Base-by-base conservation (phyloP, 176 grass and related monocot genomes). In the Aegilops sharonensis region DNA sequence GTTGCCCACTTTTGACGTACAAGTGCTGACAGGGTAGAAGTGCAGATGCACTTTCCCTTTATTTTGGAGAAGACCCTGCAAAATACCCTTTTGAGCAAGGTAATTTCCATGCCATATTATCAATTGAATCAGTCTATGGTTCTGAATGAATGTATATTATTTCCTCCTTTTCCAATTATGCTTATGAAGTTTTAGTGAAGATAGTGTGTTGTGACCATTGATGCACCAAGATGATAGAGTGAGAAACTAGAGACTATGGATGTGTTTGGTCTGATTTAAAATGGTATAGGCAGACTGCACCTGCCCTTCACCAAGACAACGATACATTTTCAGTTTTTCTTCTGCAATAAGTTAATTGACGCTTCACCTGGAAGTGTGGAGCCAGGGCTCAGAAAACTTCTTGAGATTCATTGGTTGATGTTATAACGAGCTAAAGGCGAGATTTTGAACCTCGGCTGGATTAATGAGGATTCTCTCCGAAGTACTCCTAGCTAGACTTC, bases 1-100 rank as follows among this genome's bases (percentile, higher is more conserved):
- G 14, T 50, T 37, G 7, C 4, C 30, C 36, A 18, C 42, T 84
- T 79, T 86, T 88, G 88, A 88, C 56, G 45, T 68, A 61, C 80
- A 21, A 70, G 72, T 87, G 20, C 56, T 89, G 85, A 80, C 88
- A 98, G 96, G 93, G 90, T 67, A 95, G 81, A 94, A 94, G 85
- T 89, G 96, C 93, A 75, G 93, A 92, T 87, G 90, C 87, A 37
- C 88, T 98, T 80, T 86, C 92, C 9, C 47, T 88, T 78, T 98
- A 98, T 84, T 98, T 98, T 83, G 96, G 93, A 79, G 96, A 98
- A 91, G 93, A 98, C 69, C 95, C 95, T 80, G 87, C 95, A 72
- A 92, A 93, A 71, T 94, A 84, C 82, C 92, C 96, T 64, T 92
- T 94, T 85, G 96, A 98, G 73, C 93, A 98, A 98, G 93, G 96